Evolutionary conservation across 768 basidiomycete species (phyloP).

Genomic region (Mycena pura): DNA sequence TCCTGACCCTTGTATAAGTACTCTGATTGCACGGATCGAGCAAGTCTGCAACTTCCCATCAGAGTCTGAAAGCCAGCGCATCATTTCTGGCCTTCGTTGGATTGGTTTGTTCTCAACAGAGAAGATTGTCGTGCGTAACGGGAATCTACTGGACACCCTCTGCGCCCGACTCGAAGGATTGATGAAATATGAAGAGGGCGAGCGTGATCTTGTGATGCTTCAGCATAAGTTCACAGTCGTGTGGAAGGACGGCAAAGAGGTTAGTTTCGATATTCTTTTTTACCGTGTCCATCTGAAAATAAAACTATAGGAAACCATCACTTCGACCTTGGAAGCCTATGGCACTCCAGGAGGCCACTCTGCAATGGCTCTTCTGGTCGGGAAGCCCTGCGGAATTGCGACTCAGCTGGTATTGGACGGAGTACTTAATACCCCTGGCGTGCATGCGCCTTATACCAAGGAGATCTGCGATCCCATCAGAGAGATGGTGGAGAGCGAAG

Average conservation of each 20-base stretch:
- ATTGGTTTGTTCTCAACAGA: constrained; percentile 88
- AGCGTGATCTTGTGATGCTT: constrained; percentile 96
- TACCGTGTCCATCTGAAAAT: constrained; percentile 8
- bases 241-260: constrained; percentile 81
- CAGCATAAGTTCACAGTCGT: constrained; percentile 98
- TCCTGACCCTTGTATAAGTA: constrained; percentile 45
- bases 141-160: constrained; percentile 91
- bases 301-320: constrained; percentile 73
- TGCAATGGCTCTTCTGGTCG: constrained; percentile 93
- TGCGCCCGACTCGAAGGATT: constrained; percentile 88
- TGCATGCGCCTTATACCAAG: constrained; percentile 87
- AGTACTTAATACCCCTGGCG: constrained; percentile 75
- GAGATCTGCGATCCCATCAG: constrained; percentile 83
- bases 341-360: constrained; percentile 81
- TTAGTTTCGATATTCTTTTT: constrained; percentile 34
- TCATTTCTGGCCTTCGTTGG: constrained; percentile 91
- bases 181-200: constrained; percentile 90
- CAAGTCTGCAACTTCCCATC: constrained; percentile 76
- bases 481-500: constrained; percentile 71
- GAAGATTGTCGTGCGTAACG: constrained; percentile 63
- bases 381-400: constrained; percentile 93
- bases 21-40: constrained; percentile 77
- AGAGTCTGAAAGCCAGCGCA: constrained; percentile 71
- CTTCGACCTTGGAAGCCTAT: constrained; percentile 90
- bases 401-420: constrained; percentile 92